Percentiles rank a stretch among this genome's conserved stretches.
phyloP scores from a whole-genome alignment of 23 red algal genomes.

The Pyropia haitanensis region DNA sequence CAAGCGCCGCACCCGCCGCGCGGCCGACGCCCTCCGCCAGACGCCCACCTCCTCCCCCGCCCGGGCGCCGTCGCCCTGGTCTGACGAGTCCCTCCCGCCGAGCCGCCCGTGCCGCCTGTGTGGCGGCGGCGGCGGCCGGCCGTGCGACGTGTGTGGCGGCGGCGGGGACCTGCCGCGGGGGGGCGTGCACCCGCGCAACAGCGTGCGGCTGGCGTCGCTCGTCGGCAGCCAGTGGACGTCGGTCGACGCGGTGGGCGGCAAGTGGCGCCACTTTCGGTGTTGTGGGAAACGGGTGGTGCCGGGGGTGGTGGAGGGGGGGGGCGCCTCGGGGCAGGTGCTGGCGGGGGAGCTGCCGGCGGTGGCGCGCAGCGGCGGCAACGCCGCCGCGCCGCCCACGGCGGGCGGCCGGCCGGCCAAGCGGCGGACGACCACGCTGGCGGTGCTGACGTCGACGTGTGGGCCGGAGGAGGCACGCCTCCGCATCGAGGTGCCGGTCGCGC shows the following conservation, averaged over 20 bases:
- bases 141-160: constrained; percentile 34
- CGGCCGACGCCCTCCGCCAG: neutral
- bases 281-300: constrained; percentile 18
- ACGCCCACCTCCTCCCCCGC: neutral
- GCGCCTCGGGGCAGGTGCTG: no score
- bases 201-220: constrained; percentile 29
- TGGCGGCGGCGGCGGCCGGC: constrained; percentile 25
- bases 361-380: no score
- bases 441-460: constrained; percentile 1
- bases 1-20: neutral
- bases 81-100: no score
- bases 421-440: no score
- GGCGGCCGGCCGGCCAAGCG: no score
- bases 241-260: constrained; percentile 41
- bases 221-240: constrained; percentile 76
- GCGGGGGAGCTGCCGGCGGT: no score
- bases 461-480: neutral
- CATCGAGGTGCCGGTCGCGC: constrained; percentile 51
- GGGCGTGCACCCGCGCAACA: constrained; percentile 46
- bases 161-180: constrained; percentile 38
- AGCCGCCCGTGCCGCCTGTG: constrained; percentile 37
- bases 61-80: no score
- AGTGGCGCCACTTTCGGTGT: constrained; percentile 75
- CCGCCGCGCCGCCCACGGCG: no score
- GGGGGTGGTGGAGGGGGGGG: no score